A percentile compares a stretch with the other conserved stretches of the same genome.
phyloP scores from a whole-genome alignment of 139 green algal species.

The Spirogloea muscicola region DNA sequence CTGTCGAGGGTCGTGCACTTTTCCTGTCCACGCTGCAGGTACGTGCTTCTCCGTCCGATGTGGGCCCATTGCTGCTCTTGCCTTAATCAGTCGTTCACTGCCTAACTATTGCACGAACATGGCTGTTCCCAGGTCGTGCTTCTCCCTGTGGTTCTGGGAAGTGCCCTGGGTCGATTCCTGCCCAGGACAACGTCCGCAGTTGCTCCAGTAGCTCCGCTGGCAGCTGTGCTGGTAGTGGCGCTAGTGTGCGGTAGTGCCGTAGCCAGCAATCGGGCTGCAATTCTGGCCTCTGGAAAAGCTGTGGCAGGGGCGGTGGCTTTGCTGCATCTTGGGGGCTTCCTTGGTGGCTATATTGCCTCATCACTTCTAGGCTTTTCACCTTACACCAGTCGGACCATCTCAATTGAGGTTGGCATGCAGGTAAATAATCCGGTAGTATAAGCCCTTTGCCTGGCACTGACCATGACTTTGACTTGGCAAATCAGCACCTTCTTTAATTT shows the following conservation, averaged over 20 bases:
- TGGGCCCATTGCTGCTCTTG: no score
- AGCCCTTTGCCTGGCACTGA: not conserved
- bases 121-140: slow-evolving; percentile 76
- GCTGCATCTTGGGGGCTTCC: slow-evolving; percentile 64
- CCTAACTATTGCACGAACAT: no score
- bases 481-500: no score
- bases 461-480: not conserved
- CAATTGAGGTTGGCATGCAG: slow-evolving; percentile 62
- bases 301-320: slow-evolving; percentile 52
- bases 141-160: slow-evolving; percentile 63
- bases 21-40: no score
- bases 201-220: slow-evolving; percentile 51
- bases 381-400: slow-evolving; percentile 59
- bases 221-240: slow-evolving; percentile 56
- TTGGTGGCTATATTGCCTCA: slow-evolving; percentile 65
- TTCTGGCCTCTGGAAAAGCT: slow-evolving; percentile 25
- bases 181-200: not conserved
- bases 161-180: slow-evolving; percentile 51
- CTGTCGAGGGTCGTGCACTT: no score
- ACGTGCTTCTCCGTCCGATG: no score
- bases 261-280: not conserved
- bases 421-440: slow-evolving; percentile 2
- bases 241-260: slow-evolving; percentile 43
- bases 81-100: no score
- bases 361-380: slow-evolving; percentile 58